Base-by-base conservation (phyloP, 2,329 filamentous ascomycete species). In the Onygenales sp. region DNA sequence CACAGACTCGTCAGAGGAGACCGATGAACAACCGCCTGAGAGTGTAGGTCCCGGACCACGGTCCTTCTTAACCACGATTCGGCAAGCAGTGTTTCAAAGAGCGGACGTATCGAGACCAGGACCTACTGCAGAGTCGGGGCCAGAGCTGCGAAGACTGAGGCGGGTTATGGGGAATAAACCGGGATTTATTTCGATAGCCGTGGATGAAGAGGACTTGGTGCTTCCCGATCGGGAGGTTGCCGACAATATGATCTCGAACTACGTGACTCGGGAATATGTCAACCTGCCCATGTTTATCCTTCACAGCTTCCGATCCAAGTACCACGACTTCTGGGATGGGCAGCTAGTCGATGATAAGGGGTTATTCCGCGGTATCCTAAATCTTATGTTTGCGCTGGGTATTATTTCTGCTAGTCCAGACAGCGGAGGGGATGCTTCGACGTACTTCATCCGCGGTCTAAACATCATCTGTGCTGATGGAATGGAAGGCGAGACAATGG, bases 241-340 rank as follows among this genome's bases (percentile, higher is more conserved):
- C 9, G 61, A 64, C 47, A 52, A 37, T 32, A 51, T 60, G 10
- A 37, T 65, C 9, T 50, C 53, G 3, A 49, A 46, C 2, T 65
- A 65, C 32, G 45, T 65, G 27, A 57, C 54, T 8, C 58, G 57
- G 14, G 62, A 65, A 53, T 62, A 61, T 52, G 61, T 61, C n/a
- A 61, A 61, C 42, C 42, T 63, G 21, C 62, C 62, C 1, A 58
- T 65, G 7, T 57, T 65, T 33, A 54, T 62, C 34, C 54, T 61
- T 14, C 4, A 49, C 4, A 45, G 52, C 2, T 63, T 63, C 27
- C 52, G 55, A 17, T 34, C 56, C n/a, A 52, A 52, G 13, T 63
- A 61, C 40, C 51, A 54, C 33, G 37, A 50, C 14, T 27, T 54
- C 7, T 10, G 17, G 32, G 10, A 31, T 8, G 11, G 21, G 13